Evolutionary conservation across 2,329 filamentous ascomycete species (phyloP), one percentile per base, ranked within the genome.

Genomic region (Colletotrichum navitas): DNA sequence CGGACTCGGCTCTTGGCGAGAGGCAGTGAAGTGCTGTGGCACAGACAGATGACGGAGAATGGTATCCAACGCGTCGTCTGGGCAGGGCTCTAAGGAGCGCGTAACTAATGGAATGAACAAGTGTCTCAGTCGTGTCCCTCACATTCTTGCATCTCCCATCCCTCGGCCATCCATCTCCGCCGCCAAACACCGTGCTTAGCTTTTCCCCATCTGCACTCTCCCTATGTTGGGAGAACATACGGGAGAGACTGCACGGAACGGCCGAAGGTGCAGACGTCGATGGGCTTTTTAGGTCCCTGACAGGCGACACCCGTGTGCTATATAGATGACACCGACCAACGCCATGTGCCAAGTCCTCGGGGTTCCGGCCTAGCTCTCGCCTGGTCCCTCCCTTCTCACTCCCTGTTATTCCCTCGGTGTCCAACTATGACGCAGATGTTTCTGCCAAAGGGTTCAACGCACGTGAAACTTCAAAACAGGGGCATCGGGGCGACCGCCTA

Each of bases 401-500:
- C 34, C 36, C 34, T 41, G n/a, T 49, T 63, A 5, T 39, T 49
- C n/a, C 14, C 63, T 58, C 16, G 21, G 12, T 18, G 34, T 12
- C 4, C 55, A 21, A 51, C 68, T 59, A 71, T 71, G 68, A 71
- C 64, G 68, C 64, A 68, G 45, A 71, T 68, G 64, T 60, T 71
- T 71, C 68, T 63, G n/a, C 64, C 52, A 54, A 63, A 56, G 26
- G n/a, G 41, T 41, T 43, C 36, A 52, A 45, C 14, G 29, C 68
- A 71, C 64, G 52, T 63, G 64, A 68, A 68, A 68, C 43, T 47
- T 52, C 29, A 63, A 63, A 56, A 34, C 21, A 43, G 51, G 51
- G 16, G n/a, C n/a, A n/a, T n/a, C n/a, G n/a, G n/a, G 21, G 18
- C 21, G 43, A 12, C n/a, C 24, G n/a, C n/a, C 8, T 47, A 47